phyloP scores from a whole-genome alignment of 2,329 filamentous ascomycete genomes.

The Remersonia thermophila region DNA sequence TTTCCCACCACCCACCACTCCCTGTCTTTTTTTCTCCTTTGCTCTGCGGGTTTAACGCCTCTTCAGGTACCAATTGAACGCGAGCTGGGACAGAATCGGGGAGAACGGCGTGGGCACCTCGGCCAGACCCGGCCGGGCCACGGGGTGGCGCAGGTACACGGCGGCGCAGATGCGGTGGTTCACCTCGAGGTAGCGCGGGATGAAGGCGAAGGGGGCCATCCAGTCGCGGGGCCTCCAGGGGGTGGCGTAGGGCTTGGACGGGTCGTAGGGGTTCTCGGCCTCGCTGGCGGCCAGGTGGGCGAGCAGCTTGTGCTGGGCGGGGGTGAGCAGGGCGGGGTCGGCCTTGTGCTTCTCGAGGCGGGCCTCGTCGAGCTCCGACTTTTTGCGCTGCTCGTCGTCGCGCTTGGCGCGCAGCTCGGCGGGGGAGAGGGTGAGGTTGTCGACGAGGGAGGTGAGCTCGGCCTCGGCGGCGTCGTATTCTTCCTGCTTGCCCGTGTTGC shows the following conservation, averaged over 20 bases:
- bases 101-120: conserved; percentile 79
- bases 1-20: too few relatives aligned
- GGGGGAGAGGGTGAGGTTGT: conserved; percentile 20
- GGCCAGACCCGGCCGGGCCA: conserved; percentile 66
- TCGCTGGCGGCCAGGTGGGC: conserved; percentile 47
- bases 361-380: neutral
- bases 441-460: conserved; percentile 36
- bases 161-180: conserved; percentile 95
- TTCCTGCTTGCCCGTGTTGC: conserved; percentile 29
- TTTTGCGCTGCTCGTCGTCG: conserved; percentile 5
- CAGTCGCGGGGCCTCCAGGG: conserved; percentile 80
- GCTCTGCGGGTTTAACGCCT: conserved; percentile 46
- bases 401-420: conserved; percentile 27
- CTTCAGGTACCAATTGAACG: conserved; percentile 89
- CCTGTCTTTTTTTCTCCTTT: too few relatives aligned
- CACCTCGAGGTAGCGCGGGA: conserved; percentile 90
- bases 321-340: neutral
- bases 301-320: conserved; percentile 36
- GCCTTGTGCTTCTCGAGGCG: neutral
- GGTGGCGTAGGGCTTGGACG: conserved; percentile 71
- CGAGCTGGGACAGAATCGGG: conserved; percentile 58
- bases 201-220: conserved; percentile 88
- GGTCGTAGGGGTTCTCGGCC: conserved; percentile 65
- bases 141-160: conserved; percentile 88
- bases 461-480: conserved; percentile 35